phyloP scores from a whole-genome alignment of 495 filamentous ascomycete species.

The Penicillium cataractarum region DNA sequence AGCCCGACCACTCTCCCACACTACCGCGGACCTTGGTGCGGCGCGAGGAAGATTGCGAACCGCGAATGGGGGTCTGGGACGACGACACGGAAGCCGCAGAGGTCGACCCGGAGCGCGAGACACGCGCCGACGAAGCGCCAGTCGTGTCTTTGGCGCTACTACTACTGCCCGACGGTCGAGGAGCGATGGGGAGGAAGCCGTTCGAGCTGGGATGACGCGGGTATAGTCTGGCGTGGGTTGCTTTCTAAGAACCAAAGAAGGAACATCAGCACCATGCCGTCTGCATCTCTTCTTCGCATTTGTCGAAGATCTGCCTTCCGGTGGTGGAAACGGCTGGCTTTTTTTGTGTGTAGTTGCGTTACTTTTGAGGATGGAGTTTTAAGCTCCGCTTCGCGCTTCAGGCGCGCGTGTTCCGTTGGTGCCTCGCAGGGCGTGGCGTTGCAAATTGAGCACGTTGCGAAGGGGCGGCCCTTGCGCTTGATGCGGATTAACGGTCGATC shows the following conservation, averaged over 20 bases:
- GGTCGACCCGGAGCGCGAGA: constrained; percentile 23
- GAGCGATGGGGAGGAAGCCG: constrained; percentile 44
- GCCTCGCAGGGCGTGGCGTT: constrained; percentile 87
- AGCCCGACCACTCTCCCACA: constrained; percentile 29
- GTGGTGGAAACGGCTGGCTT: constrained; percentile 21
- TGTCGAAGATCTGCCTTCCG: constrained; percentile 27
- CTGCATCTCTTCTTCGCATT: constrained; percentile 27
- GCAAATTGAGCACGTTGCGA: constrained; percentile 95
- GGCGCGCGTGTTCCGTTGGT: constrained; percentile 86
- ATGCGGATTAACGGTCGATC: constrained; percentile 92
- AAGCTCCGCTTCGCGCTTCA: constrained; percentile 89
- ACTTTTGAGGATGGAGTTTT: constrained; percentile 48
- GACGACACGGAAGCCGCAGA: constrained; percentile 19
- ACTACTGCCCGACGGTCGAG: constrained; percentile 28
- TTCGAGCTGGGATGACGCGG: constrained; percentile 32
- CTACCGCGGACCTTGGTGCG: constrained; percentile 5
- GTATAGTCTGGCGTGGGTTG: constrained; percentile 35
- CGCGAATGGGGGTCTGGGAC: constrained; percentile 11
- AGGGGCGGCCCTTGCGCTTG: constrained; percentile 95
- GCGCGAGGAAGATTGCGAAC: constrained; percentile 10
- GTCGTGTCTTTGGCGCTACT: constrained; percentile 2
- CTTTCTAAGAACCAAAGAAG: constrained; percentile 41
- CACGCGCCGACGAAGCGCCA: constrained; percentile 18
- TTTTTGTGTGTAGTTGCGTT: constrained; percentile 36
- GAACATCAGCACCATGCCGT: constrained; percentile 41